phyloP scores from a whole-genome alignment of 371 early-diverging fungal species.

The Mucor sp. region DNA sequence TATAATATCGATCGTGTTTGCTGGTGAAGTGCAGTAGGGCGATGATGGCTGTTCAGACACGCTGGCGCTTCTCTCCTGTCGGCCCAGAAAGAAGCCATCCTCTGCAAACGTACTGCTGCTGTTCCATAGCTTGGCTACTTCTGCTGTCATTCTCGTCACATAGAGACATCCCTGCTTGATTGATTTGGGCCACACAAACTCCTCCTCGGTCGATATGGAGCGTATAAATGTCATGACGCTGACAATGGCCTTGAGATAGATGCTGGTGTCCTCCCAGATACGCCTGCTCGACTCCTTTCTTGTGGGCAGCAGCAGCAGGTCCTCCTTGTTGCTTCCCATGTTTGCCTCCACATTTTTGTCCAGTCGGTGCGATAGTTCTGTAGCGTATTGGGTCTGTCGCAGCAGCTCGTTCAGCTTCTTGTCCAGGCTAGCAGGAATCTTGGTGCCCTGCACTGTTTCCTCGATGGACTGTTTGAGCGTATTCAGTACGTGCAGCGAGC shows the following conservation, averaged over 20 bases:
- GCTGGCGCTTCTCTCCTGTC: constrained; percentile 18
- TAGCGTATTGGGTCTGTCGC: constrained; percentile 29
- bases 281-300: constrained; percentile 21
- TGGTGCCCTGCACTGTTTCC: constrained; percentile 11
- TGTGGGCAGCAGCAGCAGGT: constrained; percentile 5
- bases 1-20: constrained; percentile 16
- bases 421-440: constrained; percentile 17
- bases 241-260: constrained; percentile 47
- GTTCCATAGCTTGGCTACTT: constrained; percentile 54
- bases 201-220: constrained; percentile 45
- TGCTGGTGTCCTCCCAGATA: constrained; percentile 47
- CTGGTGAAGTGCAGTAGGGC: constrained; percentile 7
- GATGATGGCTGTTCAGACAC: constrained; percentile 11
- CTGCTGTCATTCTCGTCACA: constrained; percentile 52
- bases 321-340: constrained; percentile 18
- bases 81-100: constrained; percentile 34
- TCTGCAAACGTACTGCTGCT: constrained; percentile 38
- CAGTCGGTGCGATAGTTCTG: constrained; percentile 28
- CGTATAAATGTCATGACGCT: constrained; percentile 44
- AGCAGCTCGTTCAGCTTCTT: constrained; percentile 26
- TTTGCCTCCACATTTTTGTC: constrained; percentile 29
- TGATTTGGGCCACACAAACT: constrained; percentile 44
- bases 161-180: constrained; percentile 51
- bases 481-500: constrained; percentile 39
- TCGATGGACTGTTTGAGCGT: constrained; percentile 36